Conservation (phyloP, 2,329 filamentous ascomycete genomes). For the Botrytis fragariae region DNA sequence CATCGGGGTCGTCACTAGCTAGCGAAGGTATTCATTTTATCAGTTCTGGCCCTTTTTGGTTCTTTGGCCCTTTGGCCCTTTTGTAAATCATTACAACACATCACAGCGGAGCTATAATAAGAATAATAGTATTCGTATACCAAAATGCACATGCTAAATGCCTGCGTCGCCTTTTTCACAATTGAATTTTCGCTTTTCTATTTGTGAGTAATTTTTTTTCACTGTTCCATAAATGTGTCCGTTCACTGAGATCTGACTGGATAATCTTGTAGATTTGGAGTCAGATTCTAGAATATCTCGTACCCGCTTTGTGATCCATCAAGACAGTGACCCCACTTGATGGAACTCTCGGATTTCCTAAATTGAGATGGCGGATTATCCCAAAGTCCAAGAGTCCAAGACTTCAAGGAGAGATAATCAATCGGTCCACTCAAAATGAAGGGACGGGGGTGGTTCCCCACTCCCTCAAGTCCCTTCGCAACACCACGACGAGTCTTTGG, state of each 20-base stretch:
- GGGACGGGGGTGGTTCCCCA: neutral
- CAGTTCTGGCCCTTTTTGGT: neutral
- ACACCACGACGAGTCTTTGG: too few relatives aligned
- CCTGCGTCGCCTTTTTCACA: neutral
- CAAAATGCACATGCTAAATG: neutral
- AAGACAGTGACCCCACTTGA: neutral
- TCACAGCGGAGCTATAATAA: neutral
- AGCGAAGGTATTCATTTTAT: neutral
- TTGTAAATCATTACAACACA: neutral
- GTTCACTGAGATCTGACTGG: neutral
- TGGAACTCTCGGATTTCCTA: conserved; percentile 4
- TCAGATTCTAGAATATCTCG: conserved; percentile 15
- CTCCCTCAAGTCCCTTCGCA: neutral
- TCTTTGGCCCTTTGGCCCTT: neutral
- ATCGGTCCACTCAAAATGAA: neutral
- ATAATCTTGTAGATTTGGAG: neutral
- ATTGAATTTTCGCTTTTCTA: neutral
- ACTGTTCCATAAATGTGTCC: neutral
- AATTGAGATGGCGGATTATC: neutral
- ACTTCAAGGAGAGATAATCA: neutral
- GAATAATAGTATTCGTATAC: neutral
- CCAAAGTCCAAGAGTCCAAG: neutral
- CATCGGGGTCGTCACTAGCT: neutral
- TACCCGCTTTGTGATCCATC: neutral
- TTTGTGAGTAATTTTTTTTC: neutral